phyloP scores from a whole-genome alignment of 2,329 filamentous ascomycete genomes.

The Trichocomaceae sp. region DNA sequence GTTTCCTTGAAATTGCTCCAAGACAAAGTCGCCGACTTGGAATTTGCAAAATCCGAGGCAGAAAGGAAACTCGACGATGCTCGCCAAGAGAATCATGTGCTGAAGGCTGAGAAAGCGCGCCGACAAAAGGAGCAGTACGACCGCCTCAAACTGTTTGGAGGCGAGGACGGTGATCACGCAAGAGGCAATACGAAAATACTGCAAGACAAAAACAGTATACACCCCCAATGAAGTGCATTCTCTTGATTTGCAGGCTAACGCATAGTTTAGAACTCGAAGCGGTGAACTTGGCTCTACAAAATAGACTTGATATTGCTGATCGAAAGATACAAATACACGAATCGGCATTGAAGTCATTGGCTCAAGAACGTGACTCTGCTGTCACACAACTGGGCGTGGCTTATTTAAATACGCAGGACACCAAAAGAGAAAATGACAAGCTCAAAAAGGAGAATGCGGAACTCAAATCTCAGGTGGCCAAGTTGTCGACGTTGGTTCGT shows the following conservation, averaged over 20 bases:
- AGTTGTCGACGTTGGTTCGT: conserved; percentile 18
- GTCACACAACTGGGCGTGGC: conserved; percentile 52
- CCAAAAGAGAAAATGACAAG: conserved; percentile 35
- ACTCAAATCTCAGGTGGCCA: conserved; percentile 32
- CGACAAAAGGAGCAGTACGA: conserved; percentile 33
- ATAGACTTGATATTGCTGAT: conserved; percentile 49
- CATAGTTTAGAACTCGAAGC: conserved; percentile 41
- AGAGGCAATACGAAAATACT: conserved; percentile 25
- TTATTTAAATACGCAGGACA: conserved; percentile 46
- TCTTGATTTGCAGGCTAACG: conserved; percentile 20
- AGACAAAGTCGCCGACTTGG: conserved; percentile 51
- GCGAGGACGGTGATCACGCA: conserved; percentile 41
- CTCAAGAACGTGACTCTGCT: conserved; percentile 52
- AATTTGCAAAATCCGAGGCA: conserved; percentile 48
- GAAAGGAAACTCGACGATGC: conserved; percentile 47
- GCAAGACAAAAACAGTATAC: conserved; percentile 36
- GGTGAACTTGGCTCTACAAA: conserved; percentile 48
- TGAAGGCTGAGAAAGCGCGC: conserved; percentile 40
- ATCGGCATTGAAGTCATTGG: conserved; percentile 48
- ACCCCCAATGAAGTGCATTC: background rate
- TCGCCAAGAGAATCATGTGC: conserved; percentile 46
- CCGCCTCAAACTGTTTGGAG: conserved; percentile 21
- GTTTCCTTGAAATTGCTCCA: conserved; percentile 54
- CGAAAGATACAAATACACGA: conserved; percentile 51
- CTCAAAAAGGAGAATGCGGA: conserved; percentile 33